A percentile compares a stretch with the other conserved stretches of the same genome.
Conservation (phyloP, 2,329 filamentous ascomycete genomes). For the Alternaria gaisen region DNA sequence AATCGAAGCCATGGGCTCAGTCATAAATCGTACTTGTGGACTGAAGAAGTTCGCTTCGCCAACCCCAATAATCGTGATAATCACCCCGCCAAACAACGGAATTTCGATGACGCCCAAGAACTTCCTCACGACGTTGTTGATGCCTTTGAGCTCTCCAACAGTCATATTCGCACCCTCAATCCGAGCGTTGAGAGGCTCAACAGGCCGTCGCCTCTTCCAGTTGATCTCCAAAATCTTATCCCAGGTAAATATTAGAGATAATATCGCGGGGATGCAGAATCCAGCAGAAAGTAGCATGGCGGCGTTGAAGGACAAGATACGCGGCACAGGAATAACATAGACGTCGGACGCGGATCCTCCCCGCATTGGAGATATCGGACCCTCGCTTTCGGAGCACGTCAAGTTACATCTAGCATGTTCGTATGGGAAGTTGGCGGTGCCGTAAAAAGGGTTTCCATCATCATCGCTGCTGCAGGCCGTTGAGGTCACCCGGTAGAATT, state of each 20-base stretch:
- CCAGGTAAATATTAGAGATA: slow-evolving; percentile 69
- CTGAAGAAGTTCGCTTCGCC: slow-evolving; percentile 73
- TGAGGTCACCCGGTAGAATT: slow-evolving; percentile 67
- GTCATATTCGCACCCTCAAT: slow-evolving; percentile 67
- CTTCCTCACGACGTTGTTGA: slow-evolving; percentile 48
- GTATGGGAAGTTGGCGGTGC: slow-evolving; percentile 57
- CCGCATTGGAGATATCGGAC: slow-evolving; percentile 66
- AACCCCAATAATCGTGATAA: slow-evolving; percentile 66
- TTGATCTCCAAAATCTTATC: slow-evolving; percentile 71
- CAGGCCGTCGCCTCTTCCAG: slow-evolving; percentile 60
- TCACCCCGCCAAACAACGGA: slow-evolving; percentile 66
- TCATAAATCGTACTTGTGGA: slow-evolving; percentile 63
- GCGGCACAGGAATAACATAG: slow-evolving; percentile 68
- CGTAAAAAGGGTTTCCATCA: slow-evolving; percentile 50
- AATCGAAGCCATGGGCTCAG: slow-evolving; percentile 69
- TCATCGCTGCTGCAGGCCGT: slow-evolving; percentile 56
- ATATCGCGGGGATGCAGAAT: slow-evolving; percentile 70
- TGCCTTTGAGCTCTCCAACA: slow-evolving; percentile 57
- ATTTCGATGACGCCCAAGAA: slow-evolving; percentile 61
- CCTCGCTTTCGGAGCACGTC: slow-evolving; percentile 55
- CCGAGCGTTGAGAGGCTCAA: slow-evolving; percentile 46
- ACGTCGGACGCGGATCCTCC: slow-evolving; percentile 66
- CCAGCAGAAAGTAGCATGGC: slow-evolving; percentile 69
- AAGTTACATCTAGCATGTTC: slow-evolving; percentile 57
- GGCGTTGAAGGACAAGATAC: slow-evolving; percentile 65